Conservation (phyloP, 331 rosid genomes). For the Quercus lobata region DNA sequence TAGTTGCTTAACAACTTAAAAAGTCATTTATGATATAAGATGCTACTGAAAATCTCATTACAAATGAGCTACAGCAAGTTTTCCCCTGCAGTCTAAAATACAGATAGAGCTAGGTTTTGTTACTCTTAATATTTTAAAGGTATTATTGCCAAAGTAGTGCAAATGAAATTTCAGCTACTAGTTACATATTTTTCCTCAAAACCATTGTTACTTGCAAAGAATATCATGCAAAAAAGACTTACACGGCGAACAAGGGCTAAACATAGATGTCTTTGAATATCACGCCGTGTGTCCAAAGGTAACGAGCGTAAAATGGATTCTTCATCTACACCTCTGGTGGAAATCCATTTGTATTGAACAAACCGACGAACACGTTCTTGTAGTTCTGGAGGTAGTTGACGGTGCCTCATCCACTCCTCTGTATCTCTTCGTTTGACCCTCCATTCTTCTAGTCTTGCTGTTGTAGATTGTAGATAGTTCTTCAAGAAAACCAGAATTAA, state of each 20-base stretch:
- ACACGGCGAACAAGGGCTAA: constrained; percentile 79
- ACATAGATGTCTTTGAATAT: constrained; percentile 86
- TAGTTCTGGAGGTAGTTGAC: constrained; percentile 71
- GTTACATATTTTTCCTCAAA: not conserved
- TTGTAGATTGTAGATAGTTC: constrained; percentile 75
- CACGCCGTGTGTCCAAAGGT: constrained; percentile 79
- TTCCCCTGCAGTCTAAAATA: too few species aligned
- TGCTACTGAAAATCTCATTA: too few species aligned
- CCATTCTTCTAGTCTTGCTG: constrained; percentile 90
- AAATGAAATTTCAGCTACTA: not conserved
- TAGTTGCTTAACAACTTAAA: too few species aligned
- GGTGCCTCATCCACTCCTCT: constrained; percentile 97
- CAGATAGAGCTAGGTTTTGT: too few species aligned
- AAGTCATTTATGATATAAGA: too few species aligned
- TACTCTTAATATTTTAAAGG: too few species aligned
- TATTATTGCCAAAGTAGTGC: too few species aligned
- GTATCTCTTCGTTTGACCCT: constrained; percentile 76
- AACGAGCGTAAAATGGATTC: constrained; percentile 63
- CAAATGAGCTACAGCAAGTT: too few species aligned
- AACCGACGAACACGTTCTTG: constrained; percentile 78
- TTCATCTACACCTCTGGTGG: constrained; percentile 90
- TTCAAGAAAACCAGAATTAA: constrained; percentile 13
- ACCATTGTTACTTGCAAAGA: not conserved
- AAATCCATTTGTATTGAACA: constrained; percentile 85
- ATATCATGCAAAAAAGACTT: constrained; percentile 8